Conservation (phyloP, 1,284 basidiomycete genomes). For the Baeospora myosura region DNA sequence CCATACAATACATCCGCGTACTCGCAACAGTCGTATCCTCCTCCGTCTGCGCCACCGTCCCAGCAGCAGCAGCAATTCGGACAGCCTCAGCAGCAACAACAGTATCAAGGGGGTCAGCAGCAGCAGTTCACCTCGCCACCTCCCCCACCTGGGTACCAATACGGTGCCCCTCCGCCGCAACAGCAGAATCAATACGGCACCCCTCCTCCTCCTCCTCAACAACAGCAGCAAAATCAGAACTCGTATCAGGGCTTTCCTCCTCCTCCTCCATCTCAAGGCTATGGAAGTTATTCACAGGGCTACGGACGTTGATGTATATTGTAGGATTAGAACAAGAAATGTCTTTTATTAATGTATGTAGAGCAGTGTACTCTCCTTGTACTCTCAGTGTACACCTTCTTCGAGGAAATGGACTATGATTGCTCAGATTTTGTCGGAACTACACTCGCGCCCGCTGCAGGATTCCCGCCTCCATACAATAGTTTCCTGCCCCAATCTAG, state of each 20-base stretch:
- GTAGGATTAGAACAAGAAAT: background rate
- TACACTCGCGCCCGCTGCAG: background rate
- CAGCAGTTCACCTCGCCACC: constrained; percentile 10
- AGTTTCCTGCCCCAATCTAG: constrained; percentile 34
- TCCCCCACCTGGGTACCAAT: constrained; percentile 9
- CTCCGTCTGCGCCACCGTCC: constrained; percentile 23
- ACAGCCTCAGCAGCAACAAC: constrained; percentile 14
- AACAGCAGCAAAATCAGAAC: too few relatives aligned
- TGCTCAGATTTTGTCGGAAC: too few relatives aligned
- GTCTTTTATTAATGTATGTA: background rate
- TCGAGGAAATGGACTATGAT: too few relatives aligned
- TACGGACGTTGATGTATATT: constrained; percentile 3
- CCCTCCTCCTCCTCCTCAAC: too few relatives aligned
- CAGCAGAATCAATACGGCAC: constrained; percentile 7
- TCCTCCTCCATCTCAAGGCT: constrained; percentile 9
- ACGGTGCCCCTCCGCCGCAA: constrained; percentile 5
- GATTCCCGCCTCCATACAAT: background rate
- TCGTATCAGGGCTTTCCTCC: too few relatives aligned
- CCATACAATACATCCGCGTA: constrained; percentile 16
- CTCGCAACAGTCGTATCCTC: constrained; percentile 20
- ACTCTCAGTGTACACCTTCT: too few relatives aligned
- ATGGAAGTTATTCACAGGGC: constrained; percentile 12
- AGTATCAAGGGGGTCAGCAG: constrained; percentile 6
- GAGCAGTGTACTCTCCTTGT: too few relatives aligned
- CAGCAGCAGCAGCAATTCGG: constrained; percentile 17